Evolutionary conservation across 208 protist species (phyloP).

Genomic region (Leishmania arabica): DNA sequence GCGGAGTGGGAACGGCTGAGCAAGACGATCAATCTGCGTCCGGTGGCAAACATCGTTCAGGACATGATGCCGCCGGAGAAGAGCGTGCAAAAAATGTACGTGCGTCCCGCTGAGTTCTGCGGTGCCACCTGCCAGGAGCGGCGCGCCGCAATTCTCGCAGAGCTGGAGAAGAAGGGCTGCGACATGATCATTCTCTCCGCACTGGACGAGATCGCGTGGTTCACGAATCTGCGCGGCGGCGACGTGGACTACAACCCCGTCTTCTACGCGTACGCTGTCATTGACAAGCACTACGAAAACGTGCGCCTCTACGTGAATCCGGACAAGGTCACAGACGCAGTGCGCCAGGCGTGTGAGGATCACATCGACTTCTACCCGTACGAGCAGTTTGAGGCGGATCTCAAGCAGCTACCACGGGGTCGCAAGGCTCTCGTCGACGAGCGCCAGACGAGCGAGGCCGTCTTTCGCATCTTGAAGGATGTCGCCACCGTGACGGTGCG

Average conservation of each 20-base stretch:
- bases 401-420: constrained; percentile 38
- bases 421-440: constrained; percentile 71
- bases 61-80: constrained; percentile 42
- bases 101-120: constrained; percentile 67
- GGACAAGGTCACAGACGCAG: constrained; percentile 30
- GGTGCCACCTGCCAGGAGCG: constrained; percentile 66
- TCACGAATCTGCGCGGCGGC: constrained; percentile 89
- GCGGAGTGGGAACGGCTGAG: constrained; percentile 73
- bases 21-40: constrained; percentile 55
- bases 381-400: constrained; percentile 56
- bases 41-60: constrained; percentile 41
- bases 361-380: constrained; percentile 76
- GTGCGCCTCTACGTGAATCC: constrained; percentile 37
- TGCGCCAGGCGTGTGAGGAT: constrained; percentile 22
- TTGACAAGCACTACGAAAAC: constrained; percentile 46
- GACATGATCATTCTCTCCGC: constrained; percentile 83
- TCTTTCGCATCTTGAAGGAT: constrained; percentile 48
- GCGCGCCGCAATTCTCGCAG: constrained; percentile 45
- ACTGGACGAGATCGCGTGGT: constrained; percentile 93
- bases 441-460: constrained; percentile 70
- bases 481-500: constrained; percentile 35
- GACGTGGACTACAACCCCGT: constrained; percentile 93
- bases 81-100: constrained; percentile 36
- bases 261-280: constrained; percentile 87
- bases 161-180: constrained; percentile 54